Evolutionary conservation across 768 basidiomycete genomes (phyloP).

Genomic region (Pilatotrama ljubarskyi): DNA sequence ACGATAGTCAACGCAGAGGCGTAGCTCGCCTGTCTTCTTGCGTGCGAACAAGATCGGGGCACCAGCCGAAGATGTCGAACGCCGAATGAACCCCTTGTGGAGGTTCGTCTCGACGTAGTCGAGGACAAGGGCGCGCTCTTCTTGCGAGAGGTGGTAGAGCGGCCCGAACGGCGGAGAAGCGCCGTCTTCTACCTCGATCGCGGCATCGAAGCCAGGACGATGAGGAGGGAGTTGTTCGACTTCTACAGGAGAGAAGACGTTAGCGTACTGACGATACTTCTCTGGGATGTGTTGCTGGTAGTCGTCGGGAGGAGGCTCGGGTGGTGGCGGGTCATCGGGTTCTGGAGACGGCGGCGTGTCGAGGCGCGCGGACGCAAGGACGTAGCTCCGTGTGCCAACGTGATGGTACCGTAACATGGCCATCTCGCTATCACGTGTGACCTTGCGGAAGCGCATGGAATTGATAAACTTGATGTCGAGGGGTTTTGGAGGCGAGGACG

Average conservation of each 20-base stretch:
- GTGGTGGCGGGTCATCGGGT: neutral
- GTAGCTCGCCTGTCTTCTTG: conserved; percentile 29
- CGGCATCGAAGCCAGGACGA: too few species aligned
- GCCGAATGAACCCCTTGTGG: conserved; percentile 32
- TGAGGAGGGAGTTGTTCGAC: conserved; percentile 39
- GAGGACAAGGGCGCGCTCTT: conserved; percentile 35
- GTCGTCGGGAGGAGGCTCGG: neutral
- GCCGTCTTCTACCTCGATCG: conserved; percentile 36
- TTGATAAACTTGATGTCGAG: too few species aligned
- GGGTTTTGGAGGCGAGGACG: too few species aligned
- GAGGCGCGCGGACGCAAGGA: neutral
- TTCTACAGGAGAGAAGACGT: conserved; percentile 30
- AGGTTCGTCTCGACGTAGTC: conserved; percentile 41
- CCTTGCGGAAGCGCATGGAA: too few species aligned
- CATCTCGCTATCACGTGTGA: too few species aligned
- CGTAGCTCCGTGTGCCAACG: neutral
- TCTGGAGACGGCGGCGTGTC: neutral
- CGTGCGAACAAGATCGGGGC: conserved; percentile 32
- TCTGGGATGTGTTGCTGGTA: conserved; percentile 6
- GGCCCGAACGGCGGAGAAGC: conserved; percentile 30
- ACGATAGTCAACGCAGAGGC: conserved; percentile 31
- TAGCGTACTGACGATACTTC: conserved; percentile 30
- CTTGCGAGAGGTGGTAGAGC: conserved; percentile 37
- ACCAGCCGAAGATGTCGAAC: conserved; percentile 28
- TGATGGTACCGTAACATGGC: too few species aligned